Evolutionary conservation across 176 grass and related monocot species (phyloP), one percentile per base, ranked within the genome.

Genomic region (Oryza rufipogon): DNA sequence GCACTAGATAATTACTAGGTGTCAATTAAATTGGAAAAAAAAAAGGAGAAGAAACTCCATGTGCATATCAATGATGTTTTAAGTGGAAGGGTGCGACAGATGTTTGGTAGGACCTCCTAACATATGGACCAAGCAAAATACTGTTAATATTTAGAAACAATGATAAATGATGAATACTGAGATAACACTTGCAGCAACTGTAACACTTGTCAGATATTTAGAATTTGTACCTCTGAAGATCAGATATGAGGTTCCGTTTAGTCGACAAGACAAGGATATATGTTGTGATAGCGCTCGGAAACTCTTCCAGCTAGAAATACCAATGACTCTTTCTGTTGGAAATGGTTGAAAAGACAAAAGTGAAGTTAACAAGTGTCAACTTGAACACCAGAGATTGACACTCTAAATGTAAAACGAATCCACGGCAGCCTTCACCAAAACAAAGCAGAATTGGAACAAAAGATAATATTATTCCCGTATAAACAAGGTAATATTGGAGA

Each of bases 51-150:
- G 19, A n/a, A 20, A 58, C 6, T 58, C 71, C 89, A 80, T 76
- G 80, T 80, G 76, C 32, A 76, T 64, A 70, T 75, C 71, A 83
- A 80, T 80, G 32, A 5, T n/a, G 38, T 75, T 79, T 79, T 36
- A 70, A 64, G 80, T 87, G 75, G 63, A 84, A 51, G 74, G 83
- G 60, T 30, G 75, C 30, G 61, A 83, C 88, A 41, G 67, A 63
- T 49, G 28, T 7, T 64, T 32, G 76, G 19, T 80, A 69, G 39
- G 80, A 77, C 8, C 51, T 75, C 30, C 58, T 70, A 80, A 68
- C 71, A 64, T 60, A 74, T 41, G 49, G 15, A 74, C 22, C 78
- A 83, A 64, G 15, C 48, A 79, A 25, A 75, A 66, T 8, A 52
- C 58, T 5, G 65, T 77, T 77, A 38, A 28, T 61, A 48, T 64